Percentiles rank a stretch among this genome's conserved stretches.
These are phyloP conservation scores for Allium cepa DNA, from an alignment of 106 monocot species.

Conservation along the genomic window DNA sequence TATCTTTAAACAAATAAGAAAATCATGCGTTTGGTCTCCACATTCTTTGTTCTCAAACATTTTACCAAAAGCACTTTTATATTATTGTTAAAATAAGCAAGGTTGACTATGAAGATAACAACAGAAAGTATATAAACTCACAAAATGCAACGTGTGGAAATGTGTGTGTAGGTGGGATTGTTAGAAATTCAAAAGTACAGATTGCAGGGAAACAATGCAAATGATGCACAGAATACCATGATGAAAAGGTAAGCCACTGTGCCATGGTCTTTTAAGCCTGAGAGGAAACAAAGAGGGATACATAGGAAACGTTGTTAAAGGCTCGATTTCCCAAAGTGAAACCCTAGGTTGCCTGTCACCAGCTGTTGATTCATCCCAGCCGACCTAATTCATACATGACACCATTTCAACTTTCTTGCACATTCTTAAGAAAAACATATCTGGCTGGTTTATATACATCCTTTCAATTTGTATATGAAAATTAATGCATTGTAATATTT, in stretches of 20 bases:
- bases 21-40: no score
- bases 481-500: not conserved
- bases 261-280: conserved; percentile 81
- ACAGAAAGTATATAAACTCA: no score
- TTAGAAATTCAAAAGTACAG: no score
- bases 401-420: not conserved
- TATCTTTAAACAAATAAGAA: no score
- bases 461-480: not conserved
- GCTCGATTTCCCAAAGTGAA: conserved; percentile 92
- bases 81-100: no score
- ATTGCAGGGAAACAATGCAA: not conserved
- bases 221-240: not conserved
- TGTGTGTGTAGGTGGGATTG: no score
- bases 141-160: no score
- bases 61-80: no score
- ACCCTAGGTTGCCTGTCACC: conserved; percentile 91
- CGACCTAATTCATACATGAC: conserved; percentile 40
- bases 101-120: no score
- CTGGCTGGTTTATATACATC: not conserved
- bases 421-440: conserved; percentile 1
- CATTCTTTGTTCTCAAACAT: no score
- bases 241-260: conserved; percentile 32
- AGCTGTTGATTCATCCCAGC: conserved; percentile 95
- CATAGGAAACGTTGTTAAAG: conserved; percentile 90
- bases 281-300: conserved; percentile 89